Evolutionary conservation across 2,329 filamentous ascomycete species (phyloP), one percentile per base, ranked within the genome.

Genomic region (Penicillium sp.): DNA sequence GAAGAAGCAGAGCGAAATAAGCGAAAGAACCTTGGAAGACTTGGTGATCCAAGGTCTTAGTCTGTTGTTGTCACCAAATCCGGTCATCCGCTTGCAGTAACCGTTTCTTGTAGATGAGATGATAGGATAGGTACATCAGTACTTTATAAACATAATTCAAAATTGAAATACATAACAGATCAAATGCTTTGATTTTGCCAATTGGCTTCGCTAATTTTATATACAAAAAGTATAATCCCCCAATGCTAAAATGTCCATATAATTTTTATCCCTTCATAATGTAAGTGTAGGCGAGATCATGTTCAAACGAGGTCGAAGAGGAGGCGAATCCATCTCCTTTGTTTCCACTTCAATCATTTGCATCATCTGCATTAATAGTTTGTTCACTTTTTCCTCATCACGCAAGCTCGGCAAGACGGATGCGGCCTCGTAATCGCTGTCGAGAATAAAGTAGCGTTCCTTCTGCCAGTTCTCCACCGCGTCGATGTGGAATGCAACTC

Each of bases 401-500:
- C 69, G 70, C 53, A 74, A 54, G 15, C 63, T 57, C 15, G 62
- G 57, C 55, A 74, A 60, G 61, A 75, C 72, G 61, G 72, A 75
- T 65, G 64, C 68, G 60, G 72, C 72, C 57, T 75, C 71, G 50
- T 73, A 74, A 44, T 72, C 69, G 53, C 64, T 64, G 31, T 71
- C 68, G 49, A 73, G 57, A 42, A 73, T 71, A 67, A 68, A 72
- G 64, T 75, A 73, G 50, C 67, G 65, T 54, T 74, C 71, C 49
- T 61, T 67, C 31, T 65, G 65, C 61, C 63, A 66, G 45, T 61
- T 66, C 65, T 67, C 68, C 64, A 71, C 69, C 47, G 61, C 59
- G 25, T 68, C 64, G 29, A 57, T 60, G 44, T 70, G 70, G 61
- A 75, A 75, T 66, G 73, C 69, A 25, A 75, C 64, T 66, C 66